Evolutionary conservation across 768 basidiomycete species (phyloP).

Genomic region (Mycena vitilis): DNA sequence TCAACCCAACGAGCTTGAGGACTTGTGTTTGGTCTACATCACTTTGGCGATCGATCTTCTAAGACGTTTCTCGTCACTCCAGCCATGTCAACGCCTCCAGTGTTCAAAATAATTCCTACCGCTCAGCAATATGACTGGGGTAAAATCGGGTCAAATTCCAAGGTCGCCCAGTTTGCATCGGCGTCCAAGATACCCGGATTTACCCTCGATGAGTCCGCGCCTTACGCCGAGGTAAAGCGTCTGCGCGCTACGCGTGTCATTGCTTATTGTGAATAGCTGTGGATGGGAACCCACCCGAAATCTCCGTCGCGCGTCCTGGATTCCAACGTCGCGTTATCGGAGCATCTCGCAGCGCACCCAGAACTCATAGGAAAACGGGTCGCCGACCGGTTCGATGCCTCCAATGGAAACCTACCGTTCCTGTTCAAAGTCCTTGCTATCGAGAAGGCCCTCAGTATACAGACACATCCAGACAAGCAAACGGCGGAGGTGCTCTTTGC

Average conservation of each 20-base stretch:
- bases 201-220: conserved; percentile 71
- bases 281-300: conserved; percentile 98
- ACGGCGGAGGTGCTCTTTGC: conserved; percentile 79
- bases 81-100: conserved; percentile 40
- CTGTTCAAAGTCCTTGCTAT: conserved; percentile 94
- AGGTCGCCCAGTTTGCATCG: conserved; percentile 88
- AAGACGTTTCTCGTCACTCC: neutral
- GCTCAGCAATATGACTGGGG: conserved; percentile 97
- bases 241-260: conserved; percentile 1
- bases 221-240: conserved; percentile 88
- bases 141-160: conserved; percentile 80
- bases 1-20: no score
- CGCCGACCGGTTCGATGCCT: conserved; percentile 63
- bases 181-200: conserved; percentile 74
- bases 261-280: conserved; percentile 67
- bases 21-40: no score
- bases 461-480: conserved; percentile 90
- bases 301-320: conserved; percentile 58
- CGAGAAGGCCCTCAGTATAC: conserved; percentile 89
- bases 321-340: conserved; percentile 58
- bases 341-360: conserved; percentile 74
- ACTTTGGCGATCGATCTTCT: no score
- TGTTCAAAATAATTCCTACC: conserved; percentile 88
- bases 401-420: conserved; percentile 83
- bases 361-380: conserved; percentile 75